Evolutionary conservation across 371 early-diverging fungal species (phyloP), one percentile per base, ranked within the genome.

Genomic region (Rhizopus arrhizus): DNA sequence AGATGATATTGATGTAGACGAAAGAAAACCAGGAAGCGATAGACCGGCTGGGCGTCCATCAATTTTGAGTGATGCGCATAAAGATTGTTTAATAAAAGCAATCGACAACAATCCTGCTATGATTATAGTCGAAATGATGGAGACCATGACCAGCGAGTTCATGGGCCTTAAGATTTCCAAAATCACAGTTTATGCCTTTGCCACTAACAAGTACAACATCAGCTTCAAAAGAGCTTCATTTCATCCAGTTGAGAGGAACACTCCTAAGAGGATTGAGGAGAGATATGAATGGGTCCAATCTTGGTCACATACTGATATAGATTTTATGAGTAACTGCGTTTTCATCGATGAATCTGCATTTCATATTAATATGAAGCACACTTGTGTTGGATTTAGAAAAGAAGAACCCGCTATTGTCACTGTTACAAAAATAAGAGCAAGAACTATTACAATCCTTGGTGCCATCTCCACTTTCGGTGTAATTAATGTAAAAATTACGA

Each of bases 341-440:
- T 64, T 58, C 46, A 53, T 58, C 5, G 34, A 59, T 31, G 51
- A 51, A 33, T 45, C 13, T 22, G 22, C 22, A 22, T 22, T 22
- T 22, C 22, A 61, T 45, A 64, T 59, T 3, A 59, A 59, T 22
- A 47, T 64, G 59, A 64, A 63, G 8, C 64, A 40, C 5, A 36
- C 33, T 33, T 34, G 57, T 15, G 53, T 53, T 33, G 57, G 64
- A 53, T 51, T 46, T 3, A 47, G 52, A 35, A 33, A 46, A 15
- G 65, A 45, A 10, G 35, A 54, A 29, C 10, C 45, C 5, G 56
- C 55, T n/a, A 41, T 59, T 42, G 50, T 55, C 5, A n/a, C 22
- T 12, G 45, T 50, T n/a, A 34, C 40, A 15, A 64, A 64, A 54
- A 64, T 56, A 22, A 64, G 22, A 55, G 50, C 65, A 28, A 65